These are phyloP conservation scores for Penicillium sp. DNA, from an alignment of 2,329 filamentous ascomycete genomes.

Conservation along the genomic window DNA sequence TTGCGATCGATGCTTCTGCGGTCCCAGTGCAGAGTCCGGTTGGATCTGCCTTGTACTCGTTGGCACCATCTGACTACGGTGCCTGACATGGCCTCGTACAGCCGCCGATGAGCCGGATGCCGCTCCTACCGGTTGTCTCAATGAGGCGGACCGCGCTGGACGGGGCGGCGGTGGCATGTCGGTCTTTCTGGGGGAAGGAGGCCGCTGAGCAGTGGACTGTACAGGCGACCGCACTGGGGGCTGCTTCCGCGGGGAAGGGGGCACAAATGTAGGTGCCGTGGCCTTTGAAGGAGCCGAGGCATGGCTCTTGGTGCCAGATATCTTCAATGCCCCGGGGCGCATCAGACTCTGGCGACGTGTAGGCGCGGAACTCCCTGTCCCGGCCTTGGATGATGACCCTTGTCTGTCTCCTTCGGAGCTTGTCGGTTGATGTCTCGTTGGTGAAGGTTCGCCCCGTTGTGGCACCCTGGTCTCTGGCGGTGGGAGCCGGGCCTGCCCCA, in stretches of 20 bases:
- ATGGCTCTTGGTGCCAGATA: slow-evolving; percentile 16
- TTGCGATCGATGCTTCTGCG: slow-evolving; percentile 27
- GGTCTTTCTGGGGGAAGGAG: slow-evolving; percentile 30
- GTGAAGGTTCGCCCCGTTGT: slow-evolving; percentile 19
- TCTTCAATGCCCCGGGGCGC: slow-evolving; percentile 26
- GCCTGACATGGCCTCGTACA: slow-evolving; percentile 31
- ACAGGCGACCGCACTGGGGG: slow-evolving; percentile 11
- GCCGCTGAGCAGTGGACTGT: slow-evolving; percentile 12
- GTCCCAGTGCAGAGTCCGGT: slow-evolving; percentile 16
- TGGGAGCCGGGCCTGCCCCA: slow-evolving; percentile 18
- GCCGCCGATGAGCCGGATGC: slow-evolving; percentile 15
- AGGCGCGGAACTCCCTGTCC: slow-evolving; percentile 1
- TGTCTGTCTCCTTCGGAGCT: slow-evolving; percentile 10
- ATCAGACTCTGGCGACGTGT: slow-evolving; percentile 32
- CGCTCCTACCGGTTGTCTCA: slow-evolving; percentile 33
- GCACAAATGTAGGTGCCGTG: slow-evolving; percentile 16
- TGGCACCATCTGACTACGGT: slow-evolving; percentile 36
- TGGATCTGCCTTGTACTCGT: slow-evolving; percentile 19
- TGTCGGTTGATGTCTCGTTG: slow-evolving; percentile 10
- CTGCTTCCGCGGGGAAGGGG: slow-evolving; percentile 27
- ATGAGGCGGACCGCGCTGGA: slow-evolving; percentile 36
- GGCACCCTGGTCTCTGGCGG: slow-evolving; percentile 18
- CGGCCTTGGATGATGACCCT: slow-evolving; percentile 1
- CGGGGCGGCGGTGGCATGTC: slow-evolving; percentile 36
- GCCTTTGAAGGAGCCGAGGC: slow-evolving; percentile 20